phyloP scores from a whole-genome alignment of 139 green algal species.

The Chlorella ohadii region DNA sequence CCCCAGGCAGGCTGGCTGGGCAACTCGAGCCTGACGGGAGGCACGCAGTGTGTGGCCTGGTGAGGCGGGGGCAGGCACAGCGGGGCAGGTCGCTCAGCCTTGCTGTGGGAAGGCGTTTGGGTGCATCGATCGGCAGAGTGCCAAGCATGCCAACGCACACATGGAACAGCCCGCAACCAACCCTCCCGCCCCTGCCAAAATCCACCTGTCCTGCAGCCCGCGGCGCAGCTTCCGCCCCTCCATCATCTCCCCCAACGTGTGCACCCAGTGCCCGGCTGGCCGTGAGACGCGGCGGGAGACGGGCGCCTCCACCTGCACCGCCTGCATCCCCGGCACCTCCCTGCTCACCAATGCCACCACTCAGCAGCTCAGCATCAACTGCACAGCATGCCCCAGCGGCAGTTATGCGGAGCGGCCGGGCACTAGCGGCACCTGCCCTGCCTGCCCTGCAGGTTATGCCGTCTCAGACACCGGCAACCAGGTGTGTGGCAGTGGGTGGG shows the following conservation, averaged over 20 bases:
- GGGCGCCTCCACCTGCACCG: background rate
- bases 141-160: no score
- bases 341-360: background rate
- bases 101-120: no score
- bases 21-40: no score
- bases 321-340: background rate
- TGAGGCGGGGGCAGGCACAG: background rate
- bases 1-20: background rate
- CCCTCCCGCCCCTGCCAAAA: no score
- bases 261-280: background rate
- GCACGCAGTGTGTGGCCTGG: background rate
- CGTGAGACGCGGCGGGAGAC: background rate
- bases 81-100: no score
- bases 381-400: background rate
- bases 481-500: no score
- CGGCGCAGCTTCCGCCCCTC: constrained; percentile 9
- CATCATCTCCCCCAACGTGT: background rate
- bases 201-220: background rate
- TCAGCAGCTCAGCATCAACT: background rate
- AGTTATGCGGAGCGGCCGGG: background rate
- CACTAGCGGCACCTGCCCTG: background rate
- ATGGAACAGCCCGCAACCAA: background rate
- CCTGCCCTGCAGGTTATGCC: background rate
- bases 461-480: background rate
- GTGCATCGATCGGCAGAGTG: no score